phyloP scores from a whole-genome alignment of 2,329 filamentous ascomycete genomes.

The Clonostachys solani region DNA sequence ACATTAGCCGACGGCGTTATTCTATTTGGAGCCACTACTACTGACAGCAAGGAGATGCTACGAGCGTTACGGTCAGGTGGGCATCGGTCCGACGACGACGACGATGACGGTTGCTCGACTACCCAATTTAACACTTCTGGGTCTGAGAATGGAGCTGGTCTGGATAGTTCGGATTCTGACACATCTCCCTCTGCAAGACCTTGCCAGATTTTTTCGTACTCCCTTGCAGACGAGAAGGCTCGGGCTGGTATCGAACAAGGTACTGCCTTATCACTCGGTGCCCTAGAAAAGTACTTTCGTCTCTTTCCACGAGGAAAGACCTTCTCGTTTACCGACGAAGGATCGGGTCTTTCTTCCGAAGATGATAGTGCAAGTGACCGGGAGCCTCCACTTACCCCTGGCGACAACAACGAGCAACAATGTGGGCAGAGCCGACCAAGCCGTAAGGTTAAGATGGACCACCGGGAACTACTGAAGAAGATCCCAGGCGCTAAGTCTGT shows the following conservation, averaged over 20 bases:
- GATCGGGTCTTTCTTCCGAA: conserved; percentile 17
- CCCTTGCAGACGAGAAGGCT: conserved; percentile 14
- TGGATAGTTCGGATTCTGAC: conserved; percentile 21
- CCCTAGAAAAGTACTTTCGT: conserved; percentile 20
- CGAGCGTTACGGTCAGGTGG: conserved; percentile 2
- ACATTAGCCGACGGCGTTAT: conserved; percentile 23
- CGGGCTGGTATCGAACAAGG: conserved; percentile 16
- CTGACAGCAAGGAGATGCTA: conserved; percentile 5
- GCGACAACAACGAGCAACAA: too few species aligned
- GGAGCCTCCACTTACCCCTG: conserved; percentile 2
- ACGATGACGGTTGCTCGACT: conserved; percentile 2
- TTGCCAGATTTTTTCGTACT: conserved; percentile 19
- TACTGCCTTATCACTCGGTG: conserved; percentile 16
- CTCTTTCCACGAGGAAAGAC: conserved; percentile 20
- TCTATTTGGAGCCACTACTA: conserved; percentile 19
- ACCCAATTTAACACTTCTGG: conserved; percentile 3
- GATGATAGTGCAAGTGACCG: conserved; percentile 21
- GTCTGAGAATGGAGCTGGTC: conserved; percentile 10
- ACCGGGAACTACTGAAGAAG: conserved; percentile 23
- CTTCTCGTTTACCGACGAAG: conserved; percentile 21
- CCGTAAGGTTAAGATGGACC: conserved; percentile 12
- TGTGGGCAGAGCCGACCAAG: too few species aligned
- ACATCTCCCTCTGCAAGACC: conserved; percentile 15
- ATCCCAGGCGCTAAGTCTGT: conserved; percentile 24
- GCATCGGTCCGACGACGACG: conserved; percentile 6